Evolutionary conservation across 1,284 basidiomycete genomes (phyloP).

Genomic region (Earliella scabrosa): DNA sequence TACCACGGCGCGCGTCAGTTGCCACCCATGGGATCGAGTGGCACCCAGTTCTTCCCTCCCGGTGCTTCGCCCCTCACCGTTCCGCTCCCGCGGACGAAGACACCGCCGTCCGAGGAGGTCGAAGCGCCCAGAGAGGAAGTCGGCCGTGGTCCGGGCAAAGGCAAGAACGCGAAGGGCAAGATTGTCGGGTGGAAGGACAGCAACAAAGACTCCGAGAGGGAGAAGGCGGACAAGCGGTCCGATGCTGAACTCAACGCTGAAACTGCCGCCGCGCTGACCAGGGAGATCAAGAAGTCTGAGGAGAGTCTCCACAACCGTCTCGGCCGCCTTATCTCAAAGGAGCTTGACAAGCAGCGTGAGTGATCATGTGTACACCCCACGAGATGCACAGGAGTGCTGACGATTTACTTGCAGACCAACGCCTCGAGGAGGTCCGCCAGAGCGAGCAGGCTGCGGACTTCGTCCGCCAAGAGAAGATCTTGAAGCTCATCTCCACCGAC

Average conservation of each 20-base stretch:
- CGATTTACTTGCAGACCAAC: constrained; percentile 59
- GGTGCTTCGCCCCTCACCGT: constrained; percentile 47
- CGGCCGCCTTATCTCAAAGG: constrained; percentile 75
- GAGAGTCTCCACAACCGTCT: constrained; percentile 77
- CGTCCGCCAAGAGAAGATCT: constrained; percentile 81
- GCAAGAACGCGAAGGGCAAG: constrained; percentile 59
- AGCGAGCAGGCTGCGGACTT: constrained; percentile 80
- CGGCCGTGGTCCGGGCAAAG: constrained; percentile 49
- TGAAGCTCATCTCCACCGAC: constrained; percentile 84
- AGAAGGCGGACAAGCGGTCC: constrained; percentile 51
- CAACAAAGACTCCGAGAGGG: constrained; percentile 43
- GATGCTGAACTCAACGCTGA: constrained; percentile 52
- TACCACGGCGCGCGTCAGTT: constrained; percentile 43
- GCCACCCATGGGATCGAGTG: constrained; percentile 30
- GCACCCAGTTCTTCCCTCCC: constrained; percentile 15
- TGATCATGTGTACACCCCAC: constrained; percentile 4
- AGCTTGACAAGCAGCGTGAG: constrained; percentile 86
- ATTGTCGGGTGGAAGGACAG: constrained; percentile 68
- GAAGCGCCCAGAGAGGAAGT: constrained; percentile 64
- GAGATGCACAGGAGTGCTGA: background rate
- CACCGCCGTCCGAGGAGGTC: constrained; percentile 72
- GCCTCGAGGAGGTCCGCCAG: constrained; percentile 76
- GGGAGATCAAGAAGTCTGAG: constrained; percentile 81
- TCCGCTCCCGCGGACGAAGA: constrained; percentile 48
- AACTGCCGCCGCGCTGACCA: constrained; percentile 58